Percentiles rank a stretch among this genome's conserved stretches.
Evolutionary conservation across 2,329 filamentous ascomycete species (phyloP).

Genomic region (Hysterium pulicare): DNA sequence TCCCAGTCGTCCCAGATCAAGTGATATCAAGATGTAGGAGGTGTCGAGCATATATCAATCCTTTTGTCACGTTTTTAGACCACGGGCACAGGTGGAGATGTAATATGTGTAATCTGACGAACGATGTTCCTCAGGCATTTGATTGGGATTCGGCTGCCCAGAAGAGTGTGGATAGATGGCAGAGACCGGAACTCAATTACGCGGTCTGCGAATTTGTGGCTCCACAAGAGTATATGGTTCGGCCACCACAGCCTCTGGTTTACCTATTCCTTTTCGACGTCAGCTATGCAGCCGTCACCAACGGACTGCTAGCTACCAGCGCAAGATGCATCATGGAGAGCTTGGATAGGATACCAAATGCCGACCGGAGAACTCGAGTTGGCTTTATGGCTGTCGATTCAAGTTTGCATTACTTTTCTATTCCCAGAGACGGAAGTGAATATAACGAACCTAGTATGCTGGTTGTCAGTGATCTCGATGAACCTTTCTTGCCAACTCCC

Average conservation of each 20-base stretch:
- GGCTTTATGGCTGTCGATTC: constrained; percentile 96
- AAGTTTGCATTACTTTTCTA: constrained; percentile 91
- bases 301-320: constrained; percentile 84
- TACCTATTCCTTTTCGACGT: constrained; percentile 96
- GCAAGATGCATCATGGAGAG: constrained; percentile 93
- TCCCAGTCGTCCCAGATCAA: constrained; percentile 93
- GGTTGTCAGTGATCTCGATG: constrained; percentile 90
- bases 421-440: constrained; percentile 84
- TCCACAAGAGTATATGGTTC: constrained; percentile 99
- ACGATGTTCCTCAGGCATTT: constrained; percentile 98
- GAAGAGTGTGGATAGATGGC: constrained; percentile 88
- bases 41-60: constrained; percentile 96
- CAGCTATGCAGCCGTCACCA: constrained; percentile 85
- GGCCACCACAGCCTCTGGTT: constrained; percentile 89
- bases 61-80: constrained; percentile 93
- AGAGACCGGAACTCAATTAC: constrained; percentile 88
- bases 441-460: constrained; percentile 84
- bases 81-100: constrained; percentile 97
- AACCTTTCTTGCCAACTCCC: constrained; percentile 93
- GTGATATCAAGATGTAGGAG: constrained; percentile 94
- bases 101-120: constrained; percentile 99
- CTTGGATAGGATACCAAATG: constrained; percentile 95
- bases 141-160: constrained; percentile 95
- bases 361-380: constrained; percentile 84
- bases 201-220: constrained; percentile 97